Base-by-base conservation (phyloP, 176 grass and related monocot species). In the Triticum turgidum region DNA sequence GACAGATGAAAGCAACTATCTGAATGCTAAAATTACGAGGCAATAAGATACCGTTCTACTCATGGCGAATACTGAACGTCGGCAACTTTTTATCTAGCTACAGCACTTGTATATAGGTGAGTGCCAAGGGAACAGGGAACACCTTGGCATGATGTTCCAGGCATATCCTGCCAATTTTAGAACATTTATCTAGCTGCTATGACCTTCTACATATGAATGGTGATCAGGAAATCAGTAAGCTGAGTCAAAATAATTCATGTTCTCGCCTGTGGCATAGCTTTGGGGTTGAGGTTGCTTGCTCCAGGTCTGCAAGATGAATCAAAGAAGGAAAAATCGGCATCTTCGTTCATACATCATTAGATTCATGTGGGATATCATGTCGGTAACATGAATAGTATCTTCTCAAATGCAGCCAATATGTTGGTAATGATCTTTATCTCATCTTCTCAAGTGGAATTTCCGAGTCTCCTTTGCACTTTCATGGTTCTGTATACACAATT, bases 381-480 rank as follows among this genome's bases (percentile, higher is more conserved):
- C 29, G 37, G 1, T 66, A 78, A 49, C 74, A 69, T 77, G 21
- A 74, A 71, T 17, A 37, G 7, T 67, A 73, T 35, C 80, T 91
- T 92, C 80, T 95, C 93, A 34, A 98, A 90, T 30, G 95, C 93
- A 92, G 70, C 61, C 45, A 92, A 86, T 61, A 98, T 89, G 68
- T 88, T 82, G 80, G 54, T 82, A 22, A 92, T 70, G 61, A 78
- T 80, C 69, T 98, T 90, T 79, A 95, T 89, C 88, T 95, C 96
- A 79, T 89, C 75, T 77, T 89, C 74, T 29, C 71, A 12, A 63
- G 49, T 68, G 30, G 78, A 90, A 72, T 88, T 91, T 87, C 22
- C 68, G 88, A 86, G 11, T 67, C 69, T 86, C 68, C 59, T 80
- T 80, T 34, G 85, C 69, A 77, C 69, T 74, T 88, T 86, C 77